Conservation (phyloP, 148 eudicot genomes). For the Drosera capensis region DNA sequence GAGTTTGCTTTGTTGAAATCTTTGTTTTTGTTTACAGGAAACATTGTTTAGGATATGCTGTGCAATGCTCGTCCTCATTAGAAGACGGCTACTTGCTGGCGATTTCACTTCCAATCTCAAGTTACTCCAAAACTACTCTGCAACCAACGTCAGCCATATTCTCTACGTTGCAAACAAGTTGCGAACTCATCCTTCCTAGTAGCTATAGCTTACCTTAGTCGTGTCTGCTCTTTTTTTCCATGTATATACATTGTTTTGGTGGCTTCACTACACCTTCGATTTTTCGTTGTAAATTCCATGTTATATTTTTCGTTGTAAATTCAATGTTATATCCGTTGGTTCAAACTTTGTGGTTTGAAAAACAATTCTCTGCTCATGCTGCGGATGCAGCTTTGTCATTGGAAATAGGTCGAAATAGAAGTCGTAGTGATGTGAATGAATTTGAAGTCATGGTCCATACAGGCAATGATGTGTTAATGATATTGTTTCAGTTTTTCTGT, state of each 20-base stretch:
- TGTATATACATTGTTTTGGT: not conserved
- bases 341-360: no score
- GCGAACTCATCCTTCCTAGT: slow-evolving; percentile 35
- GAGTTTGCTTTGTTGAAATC: not conserved
- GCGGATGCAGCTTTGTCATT: no score
- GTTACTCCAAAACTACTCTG: slow-evolving; percentile 74
- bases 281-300: not conserved
- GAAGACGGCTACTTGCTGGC: slow-evolving; percentile 90
- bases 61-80: slow-evolving; percentile 81
- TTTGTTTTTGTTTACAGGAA: slow-evolving; percentile 34
- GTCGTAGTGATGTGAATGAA: not conserved
- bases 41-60: slow-evolving; percentile 83
- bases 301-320: no score
- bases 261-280: not conserved
- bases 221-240: not conserved
- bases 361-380: no score
- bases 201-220: slow-evolving; percentile 2
- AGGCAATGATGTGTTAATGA: no score
- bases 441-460: not conserved
- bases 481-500: no score
- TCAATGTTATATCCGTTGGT: no score
- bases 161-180: slow-evolving; percentile 90
- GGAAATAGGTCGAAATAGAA: not conserved
- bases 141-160: slow-evolving; percentile 78
- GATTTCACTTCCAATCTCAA: slow-evolving; percentile 97